Base-by-base conservation (phyloP, 208 protist species). In the Wallacemonas sp. region DNA sequence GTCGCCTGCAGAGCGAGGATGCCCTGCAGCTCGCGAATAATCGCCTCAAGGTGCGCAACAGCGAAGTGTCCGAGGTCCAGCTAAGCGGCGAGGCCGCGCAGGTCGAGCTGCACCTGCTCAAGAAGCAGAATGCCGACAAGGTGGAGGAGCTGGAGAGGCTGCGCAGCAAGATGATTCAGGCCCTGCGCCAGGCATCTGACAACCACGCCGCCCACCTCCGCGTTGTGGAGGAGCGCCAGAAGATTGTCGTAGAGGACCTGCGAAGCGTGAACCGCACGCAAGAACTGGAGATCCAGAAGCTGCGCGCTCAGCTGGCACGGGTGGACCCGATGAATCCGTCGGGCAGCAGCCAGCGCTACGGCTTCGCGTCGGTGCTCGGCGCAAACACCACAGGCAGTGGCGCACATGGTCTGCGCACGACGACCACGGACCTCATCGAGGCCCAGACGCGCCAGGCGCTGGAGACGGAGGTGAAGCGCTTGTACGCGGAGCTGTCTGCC, bases 121-220 rank as follows among this genome's bases (percentile, higher is more conserved):
- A 65, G 30, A 69, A 76, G 29, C 81, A 88, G 56, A 92, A 90
- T 47, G 77, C 67, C 12, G 83, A 90, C 57, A 85, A 89, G 62
- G 17, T 85, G 27, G 72, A 91, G 47, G 86, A 93, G 63, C 68
- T 92, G 11, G 86, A 95, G 76, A 79, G 74, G 19, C 70, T 92
- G 54, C 79, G 86, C 6, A 63, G 58, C 16, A 73, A 80, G 54
- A 92, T 94, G 88, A 57, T 87, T 0, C 75, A 75, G 61, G 80
- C 85, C 47, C 79, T 94, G 41, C 77, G 83, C 4, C 81, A 87
- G 71, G 64, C 85, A 8, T 68, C 76, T 23, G 83, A 90, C 54
- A 94, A 90, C 58, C 88, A 94, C 69, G 76, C 76, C n/a, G 70
- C 81, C 1, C 88, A 94, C 68, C 72, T 94, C 11, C 80, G 81